Evolutionary conservation across 441 rosid genomes (phyloP).

Genomic region (Croton setiger): DNA sequence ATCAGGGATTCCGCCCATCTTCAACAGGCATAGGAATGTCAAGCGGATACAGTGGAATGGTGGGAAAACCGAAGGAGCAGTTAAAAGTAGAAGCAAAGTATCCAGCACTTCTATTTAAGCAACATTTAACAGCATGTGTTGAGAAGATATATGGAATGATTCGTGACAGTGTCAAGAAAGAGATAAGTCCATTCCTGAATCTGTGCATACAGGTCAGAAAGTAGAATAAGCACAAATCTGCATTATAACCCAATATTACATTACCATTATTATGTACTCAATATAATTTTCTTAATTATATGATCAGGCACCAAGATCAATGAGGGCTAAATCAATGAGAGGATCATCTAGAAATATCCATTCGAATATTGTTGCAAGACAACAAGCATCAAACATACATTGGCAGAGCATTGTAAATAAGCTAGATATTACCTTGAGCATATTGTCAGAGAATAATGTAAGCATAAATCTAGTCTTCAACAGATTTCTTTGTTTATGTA

Average conservation of each 20-base stretch:
- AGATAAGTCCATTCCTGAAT: conserved; percentile 53
- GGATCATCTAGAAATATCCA: conserved; percentile 45
- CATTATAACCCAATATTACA: not conserved
- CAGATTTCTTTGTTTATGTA: not conserved
- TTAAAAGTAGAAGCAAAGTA: conserved; percentile 69
- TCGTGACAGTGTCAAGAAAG: conserved; percentile 62
- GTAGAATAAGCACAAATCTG: not conserved
- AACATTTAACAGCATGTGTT: conserved; percentile 68
- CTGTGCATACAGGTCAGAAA: conserved; percentile 63
- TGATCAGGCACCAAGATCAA: conserved; percentile 54
- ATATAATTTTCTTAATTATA: conserved; percentile 14
- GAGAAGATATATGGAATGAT: conserved; percentile 74
- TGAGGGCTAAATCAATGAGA: conserved; percentile 40
- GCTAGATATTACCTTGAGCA: conserved; percentile 43
- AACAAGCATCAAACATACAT: conserved; percentile 52
- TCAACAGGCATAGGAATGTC: conserved; percentile 44
- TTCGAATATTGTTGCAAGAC: conserved; percentile 40
- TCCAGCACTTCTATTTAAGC: conserved; percentile 76
- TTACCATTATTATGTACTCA: not conserved
- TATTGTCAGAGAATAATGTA: conserved; percentile 48
- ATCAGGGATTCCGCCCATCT: conserved; percentile 51
- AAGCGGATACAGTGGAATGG: conserved; percentile 53
- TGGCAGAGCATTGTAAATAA: conserved; percentile 61
- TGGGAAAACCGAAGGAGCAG: conserved; percentile 39
- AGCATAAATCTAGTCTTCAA: conserved; percentile 23